These are phyloP conservation scores for Eimeria zaria DNA, from an alignment of 169 alveolate species.

Conservation along the genomic window DNA sequence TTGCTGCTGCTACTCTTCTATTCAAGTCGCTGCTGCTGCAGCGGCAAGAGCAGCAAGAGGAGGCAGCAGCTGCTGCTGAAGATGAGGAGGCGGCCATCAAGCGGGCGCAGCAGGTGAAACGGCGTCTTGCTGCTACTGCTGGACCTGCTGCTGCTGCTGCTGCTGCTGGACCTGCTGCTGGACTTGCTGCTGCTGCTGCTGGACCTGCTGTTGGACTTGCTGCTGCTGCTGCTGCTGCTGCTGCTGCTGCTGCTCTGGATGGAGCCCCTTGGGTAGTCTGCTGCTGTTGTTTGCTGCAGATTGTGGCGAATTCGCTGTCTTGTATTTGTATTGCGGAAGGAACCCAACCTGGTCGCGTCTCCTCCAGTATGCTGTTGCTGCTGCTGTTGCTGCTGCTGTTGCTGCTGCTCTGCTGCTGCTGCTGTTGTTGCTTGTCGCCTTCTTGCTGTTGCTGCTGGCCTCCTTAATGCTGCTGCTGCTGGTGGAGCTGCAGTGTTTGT, in stretches of 20 bases:
- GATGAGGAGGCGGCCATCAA: background rate
- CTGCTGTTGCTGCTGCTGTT: background rate
- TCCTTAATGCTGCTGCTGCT: background rate
- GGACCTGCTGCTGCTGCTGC: slow-evolving; percentile 26
- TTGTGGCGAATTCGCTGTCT: background rate
- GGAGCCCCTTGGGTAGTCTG: background rate
- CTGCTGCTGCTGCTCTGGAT: background rate
- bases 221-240: background rate
- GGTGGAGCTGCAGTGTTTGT: background rate
- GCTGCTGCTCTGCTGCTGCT: background rate
- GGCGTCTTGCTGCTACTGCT: background rate
- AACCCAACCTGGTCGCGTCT: background rate
- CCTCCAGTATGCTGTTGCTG: slow-evolving; percentile 18
- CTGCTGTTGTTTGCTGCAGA: slow-evolving; percentile 21
- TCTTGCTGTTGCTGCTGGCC: background rate
- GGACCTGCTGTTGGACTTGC: background rate
- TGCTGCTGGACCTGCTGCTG: background rate
- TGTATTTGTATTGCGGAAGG: slow-evolving; percentile 54
- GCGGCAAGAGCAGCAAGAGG: slow-evolving; percentile 49
- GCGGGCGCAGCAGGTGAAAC: slow-evolving; percentile 43
- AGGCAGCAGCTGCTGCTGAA: slow-evolving; percentile 1
- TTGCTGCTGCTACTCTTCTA: slow-evolving; percentile 8
- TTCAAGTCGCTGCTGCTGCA: slow-evolving; percentile 62
- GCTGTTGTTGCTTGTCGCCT: background rate
- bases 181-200: slow-evolving; percentile 2